Evolutionary conservation across 257 asterid species (phyloP).

Genomic region (Solanum piurae): DNA sequence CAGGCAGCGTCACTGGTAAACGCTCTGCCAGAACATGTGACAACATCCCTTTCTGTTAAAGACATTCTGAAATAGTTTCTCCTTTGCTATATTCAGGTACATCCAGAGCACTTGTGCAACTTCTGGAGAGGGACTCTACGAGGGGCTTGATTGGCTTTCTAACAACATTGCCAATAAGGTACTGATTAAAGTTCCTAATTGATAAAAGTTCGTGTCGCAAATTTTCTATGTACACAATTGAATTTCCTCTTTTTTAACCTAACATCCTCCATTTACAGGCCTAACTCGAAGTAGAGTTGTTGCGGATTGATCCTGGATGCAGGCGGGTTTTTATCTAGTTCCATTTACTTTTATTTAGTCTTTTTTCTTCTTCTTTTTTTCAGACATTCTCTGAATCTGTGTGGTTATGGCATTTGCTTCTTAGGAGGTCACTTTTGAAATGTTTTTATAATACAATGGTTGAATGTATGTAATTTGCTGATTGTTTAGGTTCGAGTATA

Average conservation of each 20-base stretch:
- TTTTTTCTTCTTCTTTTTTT: neutral
- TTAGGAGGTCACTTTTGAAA: neutral
- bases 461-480: neutral
- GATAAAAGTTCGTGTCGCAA: neutral
- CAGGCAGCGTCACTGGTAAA: constrained; percentile 87
- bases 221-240: neutral
- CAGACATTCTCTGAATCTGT: neutral
- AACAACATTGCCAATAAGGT: constrained; percentile 1
- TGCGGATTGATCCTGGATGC: neutral
- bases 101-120: constrained; percentile 1
- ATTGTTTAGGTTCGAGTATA: neutral
- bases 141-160: neutral
- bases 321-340: neutral
- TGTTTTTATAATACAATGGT: neutral
- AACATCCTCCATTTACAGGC: neutral
- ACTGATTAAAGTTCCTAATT: neutral
- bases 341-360: neutral
- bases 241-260: neutral
- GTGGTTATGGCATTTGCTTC: neutral
- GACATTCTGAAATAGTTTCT: neutral
- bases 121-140: neutral
- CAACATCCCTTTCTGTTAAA: neutral
- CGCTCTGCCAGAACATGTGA: neutral
- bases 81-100: neutral
- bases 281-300: neutral